Evolutionary conservation across 306 rosid genomes (phyloP), one percentile per base, ranked within the genome.

Genomic region (Potentilla sterilis): DNA sequence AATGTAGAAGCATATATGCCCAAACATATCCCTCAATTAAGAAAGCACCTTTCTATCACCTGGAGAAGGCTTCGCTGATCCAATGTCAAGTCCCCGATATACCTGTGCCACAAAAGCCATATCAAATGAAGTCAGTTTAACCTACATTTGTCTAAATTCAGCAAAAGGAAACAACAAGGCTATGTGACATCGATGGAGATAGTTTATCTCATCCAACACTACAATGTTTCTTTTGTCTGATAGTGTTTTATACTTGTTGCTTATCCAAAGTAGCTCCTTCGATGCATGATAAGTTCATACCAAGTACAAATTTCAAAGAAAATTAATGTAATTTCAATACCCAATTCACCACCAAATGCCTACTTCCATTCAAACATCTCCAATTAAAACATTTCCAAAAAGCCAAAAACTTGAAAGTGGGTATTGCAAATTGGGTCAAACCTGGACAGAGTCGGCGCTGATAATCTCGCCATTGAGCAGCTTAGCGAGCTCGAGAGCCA

Each of bases 401-500:
- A 61, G 66, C 19, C 66, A 35, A 49, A 58, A 4, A 69, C 42
- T 12, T 19, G 32, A 74, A 72, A 28, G 32, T 55, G 67, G 42
- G 49, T 37, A 64, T 11, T 72, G 38, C 34, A 2, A 1, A 7
- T 51, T 13, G 7, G 58, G 14, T 15, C 55, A 62, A 35, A 92
- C 97, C 98, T 95, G 97, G 37, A 95, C 96, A 70, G 98, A 95
- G 78, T 95, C 97, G 9, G 97, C 97, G 58, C 97, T 95, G 66
- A 95, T 83, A 54, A 95, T 95, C 87, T 95, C 97, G 9, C 97
- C 97, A 51, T 89, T 85, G 84, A 92, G 89, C 82, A 82, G 89
- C 86, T 89, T 95, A 13, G 97, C 98, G 10, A 92, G 98, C 70
- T 95, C 96, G 79, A 95, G 18, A 34, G 97, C 93, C 34, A 95